Conservation (phyloP, 768 basidiomycete genomes). For the Rhodotorula taiwanensis region DNA sequence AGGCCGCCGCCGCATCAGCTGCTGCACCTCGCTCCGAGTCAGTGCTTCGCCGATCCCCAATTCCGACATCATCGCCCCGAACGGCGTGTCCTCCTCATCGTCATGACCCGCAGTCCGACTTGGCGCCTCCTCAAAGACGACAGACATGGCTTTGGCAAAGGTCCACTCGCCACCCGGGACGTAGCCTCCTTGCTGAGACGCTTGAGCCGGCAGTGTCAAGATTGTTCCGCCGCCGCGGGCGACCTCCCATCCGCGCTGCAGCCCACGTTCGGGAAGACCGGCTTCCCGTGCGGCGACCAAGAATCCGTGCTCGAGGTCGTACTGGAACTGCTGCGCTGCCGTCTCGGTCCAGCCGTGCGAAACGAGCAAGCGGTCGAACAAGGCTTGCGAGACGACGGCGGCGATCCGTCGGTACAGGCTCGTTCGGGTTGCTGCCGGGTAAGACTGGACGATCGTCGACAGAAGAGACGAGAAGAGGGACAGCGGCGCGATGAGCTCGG, state of each 20-base stretch:
- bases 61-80: constrained; percentile 47
- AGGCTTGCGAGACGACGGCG: constrained; percentile 63
- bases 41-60: constrained; percentile 58
- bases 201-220: constrained; percentile 56
- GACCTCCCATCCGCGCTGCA: constrained; percentile 69
- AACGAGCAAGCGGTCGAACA: constrained; percentile 72
- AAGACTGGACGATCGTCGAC: constrained; percentile 56
- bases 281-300: constrained; percentile 50
- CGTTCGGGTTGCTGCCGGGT: constrained; percentile 57
- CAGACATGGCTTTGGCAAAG: constrained; percentile 51
- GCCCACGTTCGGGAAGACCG: constrained; percentile 46
- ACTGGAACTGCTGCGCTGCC: constrained; percentile 59
- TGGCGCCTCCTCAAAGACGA: constrained; percentile 52
- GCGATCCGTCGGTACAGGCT: constrained; percentile 69
- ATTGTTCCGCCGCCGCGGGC: constrained; percentile 65
- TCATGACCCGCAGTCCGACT: neutral
- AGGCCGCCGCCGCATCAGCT: constrained; percentile 39
- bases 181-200: constrained; percentile 17
- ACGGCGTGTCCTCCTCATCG: constrained; percentile 40
- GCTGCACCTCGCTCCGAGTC: constrained; percentile 53
- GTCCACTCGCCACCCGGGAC: constrained; percentile 17
- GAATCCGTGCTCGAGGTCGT: constrained; percentile 78
- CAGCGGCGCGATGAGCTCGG: constrained; percentile 67
- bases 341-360: constrained; percentile 57
- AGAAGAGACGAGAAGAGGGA: constrained; percentile 76